A percentile compares a stretch with the other conserved stretches of the same genome.
phyloP scores from a whole-genome alignment of 176 grass and related monocot species.

The Thalia dealbata region DNA sequence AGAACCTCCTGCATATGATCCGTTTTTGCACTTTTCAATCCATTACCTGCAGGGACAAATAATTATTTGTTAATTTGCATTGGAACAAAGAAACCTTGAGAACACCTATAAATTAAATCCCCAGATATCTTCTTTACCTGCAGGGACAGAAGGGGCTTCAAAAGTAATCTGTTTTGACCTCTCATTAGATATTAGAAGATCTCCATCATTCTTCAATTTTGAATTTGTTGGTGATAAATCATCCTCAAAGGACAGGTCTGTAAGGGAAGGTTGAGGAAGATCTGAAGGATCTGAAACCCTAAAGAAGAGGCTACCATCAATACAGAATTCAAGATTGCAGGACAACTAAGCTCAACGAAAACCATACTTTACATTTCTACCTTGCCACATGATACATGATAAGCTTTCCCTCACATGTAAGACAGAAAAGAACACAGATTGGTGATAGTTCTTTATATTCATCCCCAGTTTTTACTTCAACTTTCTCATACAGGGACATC shows the following conservation, averaged over 20 bases:
- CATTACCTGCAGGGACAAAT: constrained; percentile 12
- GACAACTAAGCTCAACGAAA: not conserved
- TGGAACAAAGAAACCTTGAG: constrained; percentile 12
- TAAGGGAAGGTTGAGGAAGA: constrained; percentile 41
- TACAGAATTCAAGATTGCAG: constrained; percentile 15
- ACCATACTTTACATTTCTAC: constrained; percentile 31
- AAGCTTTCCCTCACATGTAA: constrained; percentile 85
- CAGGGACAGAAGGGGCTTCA: constrained; percentile 24
- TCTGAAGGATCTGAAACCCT: constrained; percentile 84
- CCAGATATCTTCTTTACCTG: constrained; percentile 24
- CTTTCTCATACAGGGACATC: constrained; percentile 77
- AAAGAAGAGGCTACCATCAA: constrained; percentile 35
- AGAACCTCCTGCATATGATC: constrained; percentile 2
- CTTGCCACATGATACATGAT: constrained; percentile 70
- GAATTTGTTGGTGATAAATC: constrained; percentile 32
- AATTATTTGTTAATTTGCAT: not conserved
- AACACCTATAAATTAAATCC: not conserved
- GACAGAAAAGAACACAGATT: constrained; percentile 71
- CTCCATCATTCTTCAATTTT: constrained; percentile 23
- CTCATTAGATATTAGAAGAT: constrained; percentile 26
- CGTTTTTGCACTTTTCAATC: constrained; percentile 9
- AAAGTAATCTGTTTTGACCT: constrained; percentile 19
- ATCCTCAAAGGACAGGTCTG: constrained; percentile 27
- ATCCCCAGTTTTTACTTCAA: constrained; percentile 44
- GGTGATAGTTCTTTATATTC: constrained; percentile 69